Evolutionary conservation across 2,329 filamentous ascomycete genomes (phyloP).

Genomic region (Colletotrichum sp.): DNA sequence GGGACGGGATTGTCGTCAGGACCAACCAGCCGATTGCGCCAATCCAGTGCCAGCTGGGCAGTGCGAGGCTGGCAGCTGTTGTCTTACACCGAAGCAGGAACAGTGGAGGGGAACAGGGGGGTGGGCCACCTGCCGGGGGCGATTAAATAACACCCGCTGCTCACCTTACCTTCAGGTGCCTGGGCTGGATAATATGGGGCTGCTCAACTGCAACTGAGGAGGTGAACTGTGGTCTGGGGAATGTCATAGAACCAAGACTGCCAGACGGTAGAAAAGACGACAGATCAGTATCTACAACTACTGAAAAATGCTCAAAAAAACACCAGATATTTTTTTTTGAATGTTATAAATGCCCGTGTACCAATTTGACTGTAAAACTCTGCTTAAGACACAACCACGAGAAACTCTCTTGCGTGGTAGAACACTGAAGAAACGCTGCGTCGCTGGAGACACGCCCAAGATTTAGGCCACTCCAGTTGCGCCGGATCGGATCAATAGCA

Average conservation of each 20-base stretch:
- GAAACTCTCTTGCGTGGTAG: not conserved
- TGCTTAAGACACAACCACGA: not conserved
- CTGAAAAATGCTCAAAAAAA: not conserved
- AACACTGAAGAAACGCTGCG: not conserved
- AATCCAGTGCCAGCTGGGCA: not conserved
- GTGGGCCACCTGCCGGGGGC: not conserved
- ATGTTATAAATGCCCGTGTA: not conserved
- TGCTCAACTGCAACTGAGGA: not conserved
- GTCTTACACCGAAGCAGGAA: not conserved
- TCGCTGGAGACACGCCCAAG: constrained; percentile 16
- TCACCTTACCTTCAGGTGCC: not conserved
- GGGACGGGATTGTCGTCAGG: constrained; percentile 1
- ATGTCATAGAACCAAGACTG: not conserved
- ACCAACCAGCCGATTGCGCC: not conserved
- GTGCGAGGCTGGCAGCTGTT: constrained; percentile 14
- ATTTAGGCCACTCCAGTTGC: constrained; percentile 20
- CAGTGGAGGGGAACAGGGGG: not conserved
- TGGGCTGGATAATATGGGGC: not conserved
- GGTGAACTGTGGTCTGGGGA: not conserved
- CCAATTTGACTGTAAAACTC: not conserved
- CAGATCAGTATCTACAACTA: not conserved
- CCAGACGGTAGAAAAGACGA: too few species aligned
- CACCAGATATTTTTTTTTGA: not conserved
- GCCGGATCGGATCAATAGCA: constrained; percentile 24
- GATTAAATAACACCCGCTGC: not conserved